These are phyloP conservation scores for Tephrocybe sp. DNA, from an alignment of 768 basidiomycete species.

Conservation along the genomic window DNA sequence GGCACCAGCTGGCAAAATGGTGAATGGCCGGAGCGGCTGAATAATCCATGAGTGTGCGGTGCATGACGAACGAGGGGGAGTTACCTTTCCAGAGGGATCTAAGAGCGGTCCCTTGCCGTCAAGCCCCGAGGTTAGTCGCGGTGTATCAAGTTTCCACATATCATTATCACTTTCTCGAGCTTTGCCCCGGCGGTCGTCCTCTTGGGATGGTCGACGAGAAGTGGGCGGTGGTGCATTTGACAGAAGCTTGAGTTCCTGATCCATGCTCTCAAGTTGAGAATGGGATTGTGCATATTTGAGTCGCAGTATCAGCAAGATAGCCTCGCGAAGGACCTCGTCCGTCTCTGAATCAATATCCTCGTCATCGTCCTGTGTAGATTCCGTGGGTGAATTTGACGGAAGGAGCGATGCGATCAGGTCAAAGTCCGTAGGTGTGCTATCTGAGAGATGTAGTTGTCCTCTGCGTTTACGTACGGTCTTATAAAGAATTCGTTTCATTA, in stretches of 20 bases:
- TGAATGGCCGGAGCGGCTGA: conserved; percentile 89
- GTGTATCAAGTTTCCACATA: conserved; percentile 74
- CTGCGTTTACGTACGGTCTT: conserved; percentile 57
- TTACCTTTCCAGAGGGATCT: conserved; percentile 74
- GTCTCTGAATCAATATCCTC: conserved; percentile 55
- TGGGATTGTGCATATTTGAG: conserved; percentile 70
- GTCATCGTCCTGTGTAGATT: conserved; percentile 27
- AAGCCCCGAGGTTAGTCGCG: conserved; percentile 38
- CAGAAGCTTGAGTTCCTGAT: conserved; percentile 73
- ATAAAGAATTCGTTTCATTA: background rate
- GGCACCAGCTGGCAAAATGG: conserved; percentile 75
- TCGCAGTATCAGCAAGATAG: conserved; percentile 67
- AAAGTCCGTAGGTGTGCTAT: conserved; percentile 45
- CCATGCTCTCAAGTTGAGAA: conserved; percentile 61
- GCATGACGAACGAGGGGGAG: conserved; percentile 6
- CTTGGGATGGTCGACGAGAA: conserved; percentile 21
- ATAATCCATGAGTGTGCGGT: background rate
- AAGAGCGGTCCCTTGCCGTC: conserved; percentile 62
- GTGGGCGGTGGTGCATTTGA: conserved; percentile 48
- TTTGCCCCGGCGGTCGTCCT: conserved; percentile 37
- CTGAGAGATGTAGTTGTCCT: conserved; percentile 32
- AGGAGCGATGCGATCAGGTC: conserved; percentile 66
- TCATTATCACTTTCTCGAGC: conserved; percentile 42
- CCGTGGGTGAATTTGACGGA: conserved; percentile 25
- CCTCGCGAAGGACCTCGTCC: conserved; percentile 66